phyloP scores from a whole-genome alignment of 306 rosid species.

The Fagus crenata region DNA sequence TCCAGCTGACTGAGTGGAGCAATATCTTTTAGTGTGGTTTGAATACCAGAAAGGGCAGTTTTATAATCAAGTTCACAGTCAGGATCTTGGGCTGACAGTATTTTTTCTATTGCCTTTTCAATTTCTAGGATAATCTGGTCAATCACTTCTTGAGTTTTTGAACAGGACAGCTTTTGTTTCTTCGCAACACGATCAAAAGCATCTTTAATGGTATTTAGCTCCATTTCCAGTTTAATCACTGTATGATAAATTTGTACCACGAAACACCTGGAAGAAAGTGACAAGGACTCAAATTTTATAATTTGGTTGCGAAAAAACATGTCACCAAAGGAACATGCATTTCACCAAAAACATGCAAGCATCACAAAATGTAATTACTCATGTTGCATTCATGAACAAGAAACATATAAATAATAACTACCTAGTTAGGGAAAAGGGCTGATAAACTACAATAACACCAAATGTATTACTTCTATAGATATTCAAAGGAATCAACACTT shows the following conservation, averaged over 20 bases:
- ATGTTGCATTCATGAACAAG: not conserved
- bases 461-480: not conserved
- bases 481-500: not conserved
- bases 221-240: conserved; percentile 46
- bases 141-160: conserved; percentile 71
- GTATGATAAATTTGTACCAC: conserved; percentile 36
- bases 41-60: conserved; percentile 56
- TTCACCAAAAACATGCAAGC: not conserved
- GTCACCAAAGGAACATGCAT: not conserved
- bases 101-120: conserved; percentile 51
- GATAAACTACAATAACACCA: not conserved
- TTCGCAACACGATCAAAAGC: conserved; percentile 81
- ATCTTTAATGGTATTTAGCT: conserved; percentile 72
- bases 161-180: conserved; percentile 84
- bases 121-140: conserved; percentile 57
- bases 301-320: not conserved
- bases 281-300: conserved; percentile 26
- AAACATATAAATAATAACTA: not conserved
- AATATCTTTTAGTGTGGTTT: conserved; percentile 50
- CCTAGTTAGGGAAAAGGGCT: not conserved
- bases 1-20: conserved; percentile 67
- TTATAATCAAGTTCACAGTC: conserved; percentile 41
- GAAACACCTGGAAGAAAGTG: conserved; percentile 3
- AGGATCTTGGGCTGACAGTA: conserved; percentile 47
- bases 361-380: not conserved